A percentile compares a stretch with the other conserved stretches of the same genome.
Conservation (phyloP, 2,329 filamentous ascomycete genomes). For the Basipetospora chlamydospora region DNA sequence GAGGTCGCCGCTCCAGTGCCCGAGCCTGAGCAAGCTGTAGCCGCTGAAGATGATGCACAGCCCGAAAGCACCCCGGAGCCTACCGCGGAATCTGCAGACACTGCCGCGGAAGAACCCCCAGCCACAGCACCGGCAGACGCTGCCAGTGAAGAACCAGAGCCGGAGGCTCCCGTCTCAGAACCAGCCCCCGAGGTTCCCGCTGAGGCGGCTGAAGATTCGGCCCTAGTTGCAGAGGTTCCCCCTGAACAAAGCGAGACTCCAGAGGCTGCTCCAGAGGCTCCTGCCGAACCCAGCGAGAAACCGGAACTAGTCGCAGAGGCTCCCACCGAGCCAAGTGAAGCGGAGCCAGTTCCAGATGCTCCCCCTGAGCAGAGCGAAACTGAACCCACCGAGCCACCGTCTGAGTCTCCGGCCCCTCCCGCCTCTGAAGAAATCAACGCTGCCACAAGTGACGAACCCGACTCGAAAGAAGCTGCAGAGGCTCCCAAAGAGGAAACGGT, state of each 20-base stretch:
- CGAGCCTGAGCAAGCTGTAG: background rate
- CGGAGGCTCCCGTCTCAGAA: no score
- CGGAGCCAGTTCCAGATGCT: no score
- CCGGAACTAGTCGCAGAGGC: background rate
- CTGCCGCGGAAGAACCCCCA: no score
- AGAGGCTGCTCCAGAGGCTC: background rate
- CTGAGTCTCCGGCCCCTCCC: no score
- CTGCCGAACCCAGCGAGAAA: background rate
- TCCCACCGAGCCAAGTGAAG: background rate
- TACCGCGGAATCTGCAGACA: background rate
- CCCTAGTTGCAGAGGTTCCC: background rate
- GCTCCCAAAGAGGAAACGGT: constrained; percentile 1
- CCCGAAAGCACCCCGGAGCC: background rate
- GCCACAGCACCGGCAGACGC: background rate
- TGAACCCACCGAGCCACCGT: background rate
- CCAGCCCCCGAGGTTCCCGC: background rate
- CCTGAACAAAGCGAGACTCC: background rate
- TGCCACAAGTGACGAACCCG: constrained; percentile 3
- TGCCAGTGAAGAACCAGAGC: background rate
- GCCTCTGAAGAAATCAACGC: constrained; percentile 4
- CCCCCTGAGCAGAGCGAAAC: no score
- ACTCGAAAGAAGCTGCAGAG: constrained; percentile 8
- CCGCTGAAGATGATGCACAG: background rate
- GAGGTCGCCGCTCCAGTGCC: no score
- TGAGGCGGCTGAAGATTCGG: no score